Base-by-base conservation (phyloP, 1,139 yeast genomes). In the Candida mesenterica region DNA sequence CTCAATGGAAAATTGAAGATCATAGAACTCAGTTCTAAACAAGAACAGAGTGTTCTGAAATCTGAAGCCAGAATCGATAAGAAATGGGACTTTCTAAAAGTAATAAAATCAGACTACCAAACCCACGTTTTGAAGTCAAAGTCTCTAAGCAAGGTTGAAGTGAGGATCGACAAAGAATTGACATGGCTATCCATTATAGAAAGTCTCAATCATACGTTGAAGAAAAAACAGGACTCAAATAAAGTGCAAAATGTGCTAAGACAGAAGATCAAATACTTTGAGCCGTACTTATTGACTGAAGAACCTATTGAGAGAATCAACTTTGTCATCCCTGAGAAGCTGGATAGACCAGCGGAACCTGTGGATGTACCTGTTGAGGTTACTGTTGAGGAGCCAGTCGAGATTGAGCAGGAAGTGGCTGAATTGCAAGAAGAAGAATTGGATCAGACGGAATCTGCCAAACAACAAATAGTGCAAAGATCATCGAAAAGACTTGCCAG, bases 261-360 rank as follows among this genome's bases (percentile, higher is more conserved):
- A 9, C 64, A 63, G 7, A 67, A 62, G 34, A 41, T 62, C 7
- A 68, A 60, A 42, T 48, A 56, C 29, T 47, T 62, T 24, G 87
- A 82, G 43, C 72, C 75, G 0, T 80, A 82, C 45, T 50, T 62
- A 15, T 61, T 77, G 19, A 62, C 76, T 0, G 75, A 71, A 25
- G 61, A 57, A 6, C 71, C 81, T 0, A 56, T 77, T 3, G 82
- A 77, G 37, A 55, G 60, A 7, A 45, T 77, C 0, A 38, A 32
- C 4, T 62, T 72, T 36, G 42, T 43, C 13, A 28, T 54, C 14
- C 39, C 36, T 4, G 35, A 31, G 22, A 15, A 18, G 14, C n/a
- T 23, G 22, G 17, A 25, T 19, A 19, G 9, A 23, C 28, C 19
- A 22, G 16, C n/a, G n/a, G n/a, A n/a, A n/a, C n/a, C n/a, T n/a